Percentiles rank a stretch among this genome's conserved stretches.
These are phyloP conservation scores for Diaporthe citri DNA, from an alignment of 2,329 filamentous ascomycete genomes.

Conservation along the genomic window DNA sequence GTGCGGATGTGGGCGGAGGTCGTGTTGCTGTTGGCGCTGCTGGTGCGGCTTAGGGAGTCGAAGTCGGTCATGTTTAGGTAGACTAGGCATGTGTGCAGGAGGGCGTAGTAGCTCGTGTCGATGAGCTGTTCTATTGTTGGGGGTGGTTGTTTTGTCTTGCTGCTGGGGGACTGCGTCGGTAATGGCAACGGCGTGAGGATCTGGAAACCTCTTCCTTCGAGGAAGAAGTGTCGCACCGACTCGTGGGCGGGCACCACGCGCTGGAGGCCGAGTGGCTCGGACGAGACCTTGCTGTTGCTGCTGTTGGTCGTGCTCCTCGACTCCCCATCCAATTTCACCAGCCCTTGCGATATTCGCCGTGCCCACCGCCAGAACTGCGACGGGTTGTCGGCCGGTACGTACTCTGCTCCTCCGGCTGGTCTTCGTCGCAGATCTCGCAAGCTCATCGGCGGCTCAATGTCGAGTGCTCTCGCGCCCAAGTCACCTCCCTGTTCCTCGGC, in stretches of 20 bases:
- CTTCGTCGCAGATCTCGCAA: constrained; percentile 44
- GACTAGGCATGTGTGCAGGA: constrained; percentile 49
- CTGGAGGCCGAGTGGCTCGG: constrained; percentile 47
- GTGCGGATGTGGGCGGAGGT: not conserved
- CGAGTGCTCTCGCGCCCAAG: constrained; percentile 41
- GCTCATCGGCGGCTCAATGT: constrained; percentile 45
- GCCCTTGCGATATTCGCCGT: constrained; percentile 31
- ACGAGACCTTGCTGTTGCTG: constrained; percentile 15
- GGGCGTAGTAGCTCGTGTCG: constrained; percentile 48
- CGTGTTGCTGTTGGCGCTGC: not conserved
- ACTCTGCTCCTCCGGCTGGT: not conserved
- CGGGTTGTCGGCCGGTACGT: constrained; percentile 30
- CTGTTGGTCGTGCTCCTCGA: not conserved
- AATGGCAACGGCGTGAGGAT: constrained; percentile 41
- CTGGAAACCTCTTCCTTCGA: constrained; percentile 49
- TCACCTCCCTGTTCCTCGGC: not conserved
- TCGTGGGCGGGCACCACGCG: constrained; percentile 49
- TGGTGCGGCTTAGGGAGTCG: constrained; percentile 45
- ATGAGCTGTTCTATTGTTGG: constrained; percentile 42
- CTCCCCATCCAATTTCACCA: constrained; percentile 27
- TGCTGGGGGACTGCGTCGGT: not conserved
- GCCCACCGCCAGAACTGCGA: constrained; percentile 35
- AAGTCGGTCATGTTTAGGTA: constrained; percentile 52
- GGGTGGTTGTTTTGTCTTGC: not conserved
- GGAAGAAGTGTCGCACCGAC: constrained; percentile 51